These are phyloP conservation scores for Aphanomyces stellatus DNA, from an alignment of 352 stramenopile genomes.

Conservation along the genomic window DNA sequence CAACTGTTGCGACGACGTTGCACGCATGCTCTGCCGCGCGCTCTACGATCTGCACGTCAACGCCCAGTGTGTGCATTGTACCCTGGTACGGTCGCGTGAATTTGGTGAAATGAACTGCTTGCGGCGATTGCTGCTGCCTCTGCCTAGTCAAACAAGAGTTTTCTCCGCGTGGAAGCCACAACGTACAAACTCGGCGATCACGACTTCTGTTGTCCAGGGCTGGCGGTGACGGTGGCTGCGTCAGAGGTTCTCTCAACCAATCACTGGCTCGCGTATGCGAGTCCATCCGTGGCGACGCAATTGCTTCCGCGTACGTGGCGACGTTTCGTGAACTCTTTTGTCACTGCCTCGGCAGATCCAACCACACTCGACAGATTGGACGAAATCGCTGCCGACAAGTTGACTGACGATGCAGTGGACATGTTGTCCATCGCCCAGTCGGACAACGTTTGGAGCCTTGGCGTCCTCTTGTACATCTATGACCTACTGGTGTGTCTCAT, in stretches of 20 bases:
- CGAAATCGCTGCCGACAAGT: not conserved
- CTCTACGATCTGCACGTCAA: not conserved
- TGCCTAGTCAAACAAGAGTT: too few species aligned
- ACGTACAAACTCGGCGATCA: too few species aligned
- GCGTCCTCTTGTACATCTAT: slow-evolving; percentile 5
- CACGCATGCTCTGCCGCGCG: not conserved
- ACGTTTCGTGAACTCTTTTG: too few species aligned
- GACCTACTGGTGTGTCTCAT: not conserved
- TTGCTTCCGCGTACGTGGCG: slow-evolving; percentile 1
- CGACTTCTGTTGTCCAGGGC: not conserved
- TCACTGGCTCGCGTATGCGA: not conserved
- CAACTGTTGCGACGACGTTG: not conserved
- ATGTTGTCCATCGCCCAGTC: not conserved
- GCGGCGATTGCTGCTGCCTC: too few species aligned
- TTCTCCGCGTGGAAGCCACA: too few species aligned
- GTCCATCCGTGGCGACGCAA: not conserved
- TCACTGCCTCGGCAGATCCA: too few species aligned
- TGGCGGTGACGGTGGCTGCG: not conserved
- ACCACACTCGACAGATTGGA: too few species aligned
- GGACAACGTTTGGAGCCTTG: slow-evolving; percentile 18
- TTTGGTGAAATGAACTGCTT: not conserved
- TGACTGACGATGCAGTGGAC: not conserved
- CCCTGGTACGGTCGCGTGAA: not conserved
- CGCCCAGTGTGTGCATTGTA: not conserved
- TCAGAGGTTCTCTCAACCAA: not conserved